A percentile compares a stretch with the other conserved stretches of the same genome.
These are phyloP conservation scores for Grammothele lineata DNA, from an alignment of 768 basidiomycete species.

Conservation along the genomic window DNA sequence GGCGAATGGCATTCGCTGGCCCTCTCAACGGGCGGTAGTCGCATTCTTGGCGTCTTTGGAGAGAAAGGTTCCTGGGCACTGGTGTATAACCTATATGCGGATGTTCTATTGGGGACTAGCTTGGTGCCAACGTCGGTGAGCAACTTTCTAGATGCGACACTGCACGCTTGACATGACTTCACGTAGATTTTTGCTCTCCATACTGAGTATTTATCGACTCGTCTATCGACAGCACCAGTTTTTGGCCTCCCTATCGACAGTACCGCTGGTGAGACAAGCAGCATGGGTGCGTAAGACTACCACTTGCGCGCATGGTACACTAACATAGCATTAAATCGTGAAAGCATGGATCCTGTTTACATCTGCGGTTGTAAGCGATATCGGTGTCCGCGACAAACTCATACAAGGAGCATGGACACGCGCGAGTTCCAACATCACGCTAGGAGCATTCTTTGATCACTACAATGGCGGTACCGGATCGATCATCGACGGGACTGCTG, in stretches of 20 bases:
- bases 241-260: constrained; percentile 7
- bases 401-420: constrained; percentile 4
- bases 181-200: constrained; percentile 5
- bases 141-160: too few species aligned
- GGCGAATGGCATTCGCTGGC: constrained; percentile 9
- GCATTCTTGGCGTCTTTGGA: constrained; percentile 7
- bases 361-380: constrained; percentile 9
- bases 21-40: background rate
- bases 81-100: constrained; percentile 17
- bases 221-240: background rate
- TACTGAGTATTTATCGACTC: constrained; percentile 3
- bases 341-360: constrained; percentile 14
- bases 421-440: constrained; percentile 4
- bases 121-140: constrained; percentile 8
- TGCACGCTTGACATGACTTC: background rate
- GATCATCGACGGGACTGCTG: background rate
- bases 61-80: constrained; percentile 11
- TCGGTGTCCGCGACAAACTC: constrained; percentile 6
- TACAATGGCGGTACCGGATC: constrained; percentile 2
- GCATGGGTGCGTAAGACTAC: too few species aligned
- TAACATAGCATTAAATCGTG: background rate
- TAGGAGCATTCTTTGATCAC: constrained; percentile 4
- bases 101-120: constrained; percentile 5
- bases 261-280: background rate
- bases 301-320: background rate